Percentiles rank a stretch among this genome's conserved stretches.
Conservation (phyloP, 345 rosid genomes). For the Noccaea caerulescens region DNA sequence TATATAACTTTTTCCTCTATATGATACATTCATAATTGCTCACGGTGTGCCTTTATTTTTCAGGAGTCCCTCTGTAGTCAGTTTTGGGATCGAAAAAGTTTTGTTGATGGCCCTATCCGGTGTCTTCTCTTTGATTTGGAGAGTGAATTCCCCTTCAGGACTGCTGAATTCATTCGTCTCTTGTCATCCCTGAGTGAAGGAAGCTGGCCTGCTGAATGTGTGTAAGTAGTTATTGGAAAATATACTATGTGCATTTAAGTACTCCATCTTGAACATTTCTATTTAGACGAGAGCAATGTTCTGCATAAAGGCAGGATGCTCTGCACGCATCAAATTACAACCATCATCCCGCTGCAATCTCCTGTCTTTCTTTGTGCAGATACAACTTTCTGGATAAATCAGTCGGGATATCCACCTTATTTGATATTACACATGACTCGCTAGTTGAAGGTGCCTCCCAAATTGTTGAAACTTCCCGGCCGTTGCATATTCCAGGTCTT, state of each 20-base stretch:
- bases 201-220: slow-evolving; percentile 97
- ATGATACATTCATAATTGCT: slow-evolving; percentile 34
- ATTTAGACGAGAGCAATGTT: slow-evolving; percentile 20
- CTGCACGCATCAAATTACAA: slow-evolving; percentile 3
- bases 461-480: slow-evolving; percentile 67
- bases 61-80: slow-evolving; percentile 97
- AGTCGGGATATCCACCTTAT: slow-evolving; percentile 76
- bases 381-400: slow-evolving; percentile 87
- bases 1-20: slow-evolving; percentile 11
- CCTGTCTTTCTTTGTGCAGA: slow-evolving; percentile 51
- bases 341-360: slow-evolving; percentile 20
- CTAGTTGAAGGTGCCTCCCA: slow-evolving; percentile 58
- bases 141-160: slow-evolving; percentile 88
- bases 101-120: slow-evolving; percentile 91
- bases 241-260: slow-evolving; percentile 16
- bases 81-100: slow-evolving; percentile 94
- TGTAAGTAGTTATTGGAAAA: slow-evolving; percentile 57
- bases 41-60: slow-evolving; percentile 38
- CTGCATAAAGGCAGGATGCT: slow-evolving; percentile 24
- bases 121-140: slow-evolving; percentile 90
- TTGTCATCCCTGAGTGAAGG: slow-evolving; percentile 92
- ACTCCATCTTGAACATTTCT: slow-evolving; percentile 15
- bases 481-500: slow-evolving; percentile 72
- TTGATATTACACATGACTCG: slow-evolving; percentile 64
- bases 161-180: slow-evolving; percentile 68